A percentile compares a stretch with the other conserved stretches of the same genome.
Evolutionary conservation across 371 early-diverging fungal genomes (phyloP).

Genomic region (Mortierella polycephala): DNA sequence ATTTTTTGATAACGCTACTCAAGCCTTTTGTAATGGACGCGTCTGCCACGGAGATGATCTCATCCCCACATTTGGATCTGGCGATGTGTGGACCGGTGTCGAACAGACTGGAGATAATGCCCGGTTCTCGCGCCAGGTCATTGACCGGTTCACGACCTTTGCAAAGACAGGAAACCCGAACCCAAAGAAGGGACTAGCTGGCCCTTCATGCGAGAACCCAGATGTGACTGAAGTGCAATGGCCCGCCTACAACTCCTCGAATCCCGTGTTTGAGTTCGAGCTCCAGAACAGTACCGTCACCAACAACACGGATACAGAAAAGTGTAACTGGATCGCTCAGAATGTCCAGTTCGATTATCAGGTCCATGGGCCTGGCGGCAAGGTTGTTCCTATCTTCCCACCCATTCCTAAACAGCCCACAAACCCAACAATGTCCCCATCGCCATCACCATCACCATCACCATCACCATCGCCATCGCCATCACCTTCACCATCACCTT

Average conservation of each 20-base stretch:
- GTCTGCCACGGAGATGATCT: constrained; percentile 35
- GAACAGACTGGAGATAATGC: constrained; percentile 29
- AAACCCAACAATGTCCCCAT: not conserved
- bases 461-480: too few species aligned
- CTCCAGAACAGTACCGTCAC: constrained; percentile 13
- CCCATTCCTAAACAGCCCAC: not conserved
- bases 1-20: not conserved
- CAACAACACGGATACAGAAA: constrained; percentile 2
- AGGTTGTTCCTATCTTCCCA: constrained; percentile 14
- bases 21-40: not conserved
- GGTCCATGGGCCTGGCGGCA: constrained; percentile 12
- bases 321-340: constrained; percentile 22
- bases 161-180: constrained; percentile 47
- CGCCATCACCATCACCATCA: too few species aligned
- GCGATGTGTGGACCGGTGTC: not conserved
- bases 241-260: constrained; percentile 4
- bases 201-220: constrained; percentile 22
- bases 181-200: constrained; percentile 5
- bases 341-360: constrained; percentile 21
- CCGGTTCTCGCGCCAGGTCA: constrained; percentile 42
- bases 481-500: too few species aligned
- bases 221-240: constrained; percentile 37
- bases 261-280: constrained; percentile 13
- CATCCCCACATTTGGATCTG: constrained; percentile 19
- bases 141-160: constrained; percentile 46